Conservation (phyloP, 345 rosid species). For the Erucastrum elatum region DNA sequence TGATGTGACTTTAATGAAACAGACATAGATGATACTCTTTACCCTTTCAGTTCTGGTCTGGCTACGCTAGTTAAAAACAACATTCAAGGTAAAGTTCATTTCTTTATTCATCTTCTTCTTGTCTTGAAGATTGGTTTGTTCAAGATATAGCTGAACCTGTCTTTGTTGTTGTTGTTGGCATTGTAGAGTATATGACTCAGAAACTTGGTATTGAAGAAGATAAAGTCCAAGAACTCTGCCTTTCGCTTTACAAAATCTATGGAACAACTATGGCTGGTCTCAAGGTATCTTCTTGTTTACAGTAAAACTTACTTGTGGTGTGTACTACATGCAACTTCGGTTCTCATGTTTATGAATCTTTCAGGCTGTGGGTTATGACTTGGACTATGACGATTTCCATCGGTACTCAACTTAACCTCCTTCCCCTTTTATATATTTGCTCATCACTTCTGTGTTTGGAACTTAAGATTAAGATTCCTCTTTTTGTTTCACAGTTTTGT, state of each 20-base stretch:
- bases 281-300: slow-evolving; percentile 47
- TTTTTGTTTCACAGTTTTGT: slow-evolving; percentile 56
- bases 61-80: slow-evolving; percentile 55
- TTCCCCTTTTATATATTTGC: not conserved
- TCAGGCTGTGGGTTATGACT: slow-evolving; percentile 83
- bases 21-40: slow-evolving; percentile 80
- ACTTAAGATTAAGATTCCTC: not conserved
- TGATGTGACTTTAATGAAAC: slow-evolving; percentile 2
- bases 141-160: not conserved
- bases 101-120: not conserved
- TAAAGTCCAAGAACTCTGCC: slow-evolving; percentile 62
- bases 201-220: slow-evolving; percentile 62
- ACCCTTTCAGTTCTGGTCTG: slow-evolving; percentile 74
- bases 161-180: slow-evolving; percentile 1
- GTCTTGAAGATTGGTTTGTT: not conserved
- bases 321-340: not conserved
- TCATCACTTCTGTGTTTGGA: not conserved
- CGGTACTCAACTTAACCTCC: slow-evolving; percentile 43
- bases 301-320: not conserved
- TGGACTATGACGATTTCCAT: slow-evolving; percentile 83
- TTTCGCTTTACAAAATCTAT: slow-evolving; percentile 69
- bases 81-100: slow-evolving; percentile 58
- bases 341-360: not conserved
- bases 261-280: slow-evolving; percentile 99
- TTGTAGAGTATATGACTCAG: slow-evolving; percentile 74